These are phyloP conservation scores for Tulasnella sp. DNA, from an alignment of 768 basidiomycete genomes.

Conservation along the genomic window DNA sequence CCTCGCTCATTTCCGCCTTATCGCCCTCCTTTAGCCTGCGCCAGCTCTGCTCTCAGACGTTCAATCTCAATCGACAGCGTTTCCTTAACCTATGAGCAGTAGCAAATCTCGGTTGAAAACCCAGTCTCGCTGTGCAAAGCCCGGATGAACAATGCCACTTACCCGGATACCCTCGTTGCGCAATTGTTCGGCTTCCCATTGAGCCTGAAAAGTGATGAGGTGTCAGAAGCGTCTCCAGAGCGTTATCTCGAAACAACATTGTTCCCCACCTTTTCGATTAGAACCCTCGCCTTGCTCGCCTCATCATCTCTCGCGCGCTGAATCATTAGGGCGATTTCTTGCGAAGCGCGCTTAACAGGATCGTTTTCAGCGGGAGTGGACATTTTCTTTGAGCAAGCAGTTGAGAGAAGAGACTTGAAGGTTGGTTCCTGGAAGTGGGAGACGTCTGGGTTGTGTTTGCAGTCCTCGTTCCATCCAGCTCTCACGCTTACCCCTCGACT, in stretches of 20 bases:
- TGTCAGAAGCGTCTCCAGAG: background rate
- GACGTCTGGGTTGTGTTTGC: background rate
- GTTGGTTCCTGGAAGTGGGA: conserved; percentile 1
- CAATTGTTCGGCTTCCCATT: conserved; percentile 34
- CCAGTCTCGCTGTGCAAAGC: background rate
- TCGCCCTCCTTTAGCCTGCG: conserved; percentile 4
- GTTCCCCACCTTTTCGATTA: conserved; percentile 21
- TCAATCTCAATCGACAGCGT: conserved; percentile 29
- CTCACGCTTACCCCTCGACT: background rate
- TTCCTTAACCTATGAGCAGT: background rate
- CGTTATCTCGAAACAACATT: background rate
- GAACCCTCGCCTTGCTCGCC: conserved; percentile 15
- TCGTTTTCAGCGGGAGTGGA: conserved; percentile 12
- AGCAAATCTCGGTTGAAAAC: background rate
- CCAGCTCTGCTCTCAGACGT: conserved; percentile 10
- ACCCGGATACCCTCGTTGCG: conserved; percentile 24
- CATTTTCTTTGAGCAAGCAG: conserved; percentile 8
- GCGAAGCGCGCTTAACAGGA: conserved; percentile 16
- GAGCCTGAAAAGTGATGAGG: conserved; percentile 9
- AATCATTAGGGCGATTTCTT: conserved; percentile 29
- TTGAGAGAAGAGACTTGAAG: background rate
- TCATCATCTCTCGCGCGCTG: conserved; percentile 30
- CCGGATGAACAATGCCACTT: background rate
- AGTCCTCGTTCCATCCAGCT: background rate
- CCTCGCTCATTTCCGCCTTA: background rate